Conservation (phyloP, 2,329 filamentous ascomycete species). For the Fusarium sp. region DNA sequence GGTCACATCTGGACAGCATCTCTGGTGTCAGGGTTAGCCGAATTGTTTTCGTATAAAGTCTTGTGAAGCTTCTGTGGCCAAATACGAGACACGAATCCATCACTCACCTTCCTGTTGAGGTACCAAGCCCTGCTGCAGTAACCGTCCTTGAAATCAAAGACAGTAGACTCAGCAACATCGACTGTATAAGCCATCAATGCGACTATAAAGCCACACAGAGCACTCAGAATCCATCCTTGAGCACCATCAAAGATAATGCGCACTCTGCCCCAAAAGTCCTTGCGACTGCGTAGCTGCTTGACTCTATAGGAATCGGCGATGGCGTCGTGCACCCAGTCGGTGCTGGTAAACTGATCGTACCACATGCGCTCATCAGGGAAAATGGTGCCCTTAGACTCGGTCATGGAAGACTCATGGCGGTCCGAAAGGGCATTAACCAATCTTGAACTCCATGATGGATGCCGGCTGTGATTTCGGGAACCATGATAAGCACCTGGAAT, state of each 20-base stretch:
- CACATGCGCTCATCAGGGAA: conserved; percentile 89
- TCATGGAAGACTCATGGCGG: conserved; percentile 66
- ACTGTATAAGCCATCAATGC: conserved; percentile 90
- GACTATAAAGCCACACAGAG: conserved; percentile 87
- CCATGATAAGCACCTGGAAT: conserved; percentile 55
- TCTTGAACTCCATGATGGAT: conserved; percentile 71
- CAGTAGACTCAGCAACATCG: conserved; percentile 84
- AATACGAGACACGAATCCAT: not conserved
- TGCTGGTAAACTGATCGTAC: conserved; percentile 99
- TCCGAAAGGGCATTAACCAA: conserved; percentile 73
- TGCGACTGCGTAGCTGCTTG: conserved; percentile 83
- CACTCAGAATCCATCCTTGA: conserved; percentile 95
- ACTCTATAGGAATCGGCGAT: conserved; percentile 94
- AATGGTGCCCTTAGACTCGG: conserved; percentile 74
- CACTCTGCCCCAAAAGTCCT: conserved; percentile 86
- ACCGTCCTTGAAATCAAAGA: conserved; percentile 93
- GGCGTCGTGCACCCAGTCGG: conserved; percentile 97
- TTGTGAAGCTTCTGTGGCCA: not conserved
- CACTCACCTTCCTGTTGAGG: conserved; percentile 74
- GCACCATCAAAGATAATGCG: conserved; percentile 84
- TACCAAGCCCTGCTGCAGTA: conserved; percentile 83
- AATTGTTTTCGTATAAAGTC: not conserved
- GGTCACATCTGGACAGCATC: conserved; percentile 67
- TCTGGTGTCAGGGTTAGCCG: conserved; percentile 52
- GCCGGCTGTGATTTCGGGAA: conserved; percentile 67